phyloP scores from a whole-genome alignment of 495 filamentous ascomycete species.

The Penicillium antarcticum region DNA sequence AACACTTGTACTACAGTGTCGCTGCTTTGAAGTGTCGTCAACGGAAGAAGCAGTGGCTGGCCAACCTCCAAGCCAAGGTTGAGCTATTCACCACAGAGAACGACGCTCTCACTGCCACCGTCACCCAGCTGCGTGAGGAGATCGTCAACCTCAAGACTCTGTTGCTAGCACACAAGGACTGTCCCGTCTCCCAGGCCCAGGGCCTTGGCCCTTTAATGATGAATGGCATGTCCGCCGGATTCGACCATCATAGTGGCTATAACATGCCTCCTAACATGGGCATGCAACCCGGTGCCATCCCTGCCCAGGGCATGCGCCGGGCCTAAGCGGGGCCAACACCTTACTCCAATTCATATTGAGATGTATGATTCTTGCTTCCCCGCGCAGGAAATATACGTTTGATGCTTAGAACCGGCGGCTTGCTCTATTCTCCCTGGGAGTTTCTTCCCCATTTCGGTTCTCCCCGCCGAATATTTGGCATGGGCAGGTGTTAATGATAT shows the following conservation, averaged over 20 bases:
- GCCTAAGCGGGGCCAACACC: conserved; percentile 9
- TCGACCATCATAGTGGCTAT: conserved; percentile 33
- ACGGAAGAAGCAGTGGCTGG: conserved; percentile 98
- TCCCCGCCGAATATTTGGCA: conserved; percentile 31
- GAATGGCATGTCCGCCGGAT: conserved; percentile 48
- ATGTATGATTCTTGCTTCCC: conserved; percentile 1
- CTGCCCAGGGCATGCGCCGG: conserved; percentile 38
- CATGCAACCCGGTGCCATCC: conserved; percentile 41
- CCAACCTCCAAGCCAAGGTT: conserved; percentile 91
- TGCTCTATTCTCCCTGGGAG: conserved; percentile 7
- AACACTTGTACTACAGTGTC: conserved; percentile 59
- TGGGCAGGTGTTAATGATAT: conserved; percentile 46
- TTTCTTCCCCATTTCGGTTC: conserved; percentile 24
- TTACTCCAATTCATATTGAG: conserved; percentile 4
- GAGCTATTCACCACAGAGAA: conserved; percentile 90
- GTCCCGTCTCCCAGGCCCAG: conserved; percentile 85
- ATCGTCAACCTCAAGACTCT: conserved; percentile 94
- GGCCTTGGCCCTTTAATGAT: conserved; percentile 69
- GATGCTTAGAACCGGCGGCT: conserved; percentile 21
- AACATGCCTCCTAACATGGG: conserved; percentile 36
- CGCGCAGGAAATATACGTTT: conserved; percentile 5
- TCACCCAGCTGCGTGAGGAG: conserved; percentile 83
- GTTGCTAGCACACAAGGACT: conserved; percentile 93
- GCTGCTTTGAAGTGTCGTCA: conserved; percentile 96
- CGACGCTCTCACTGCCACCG: conserved; percentile 78